Evolutionary conservation across 495 filamentous ascomycete genomes (phyloP), one percentile per base, ranked within the genome.

Genomic region (Filosporella fistucella): DNA sequence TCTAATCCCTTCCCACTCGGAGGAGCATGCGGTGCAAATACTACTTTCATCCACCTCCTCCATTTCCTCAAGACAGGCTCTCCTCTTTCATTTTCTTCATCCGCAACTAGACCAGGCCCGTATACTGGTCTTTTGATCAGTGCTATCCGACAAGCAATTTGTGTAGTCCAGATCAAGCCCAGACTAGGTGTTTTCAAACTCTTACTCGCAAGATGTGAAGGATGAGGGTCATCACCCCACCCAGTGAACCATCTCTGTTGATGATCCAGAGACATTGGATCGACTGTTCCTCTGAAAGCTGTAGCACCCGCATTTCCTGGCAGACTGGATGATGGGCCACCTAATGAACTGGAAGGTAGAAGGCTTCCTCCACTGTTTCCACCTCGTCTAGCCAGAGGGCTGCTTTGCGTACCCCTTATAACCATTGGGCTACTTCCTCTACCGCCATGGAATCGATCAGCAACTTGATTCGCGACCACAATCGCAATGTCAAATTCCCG

Each of bases 391-490:
- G 54, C 54, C 12, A 56, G 30, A 11, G 55, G 55, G 26, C 44
- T 53, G 28, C 54, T 57, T 29, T 57, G 54, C 11, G 38, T 48
- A 39, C 26, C 26, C 33, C 45, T 42, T 8, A 36, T 23, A 17
- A 47, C 20, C 12, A 54, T 12, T 3, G 37, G 37, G 43, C 47
- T 58, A 18, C 34, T 50, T 3, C 35, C 37, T 29, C 24, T 30
- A 25, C 44, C 49, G 32, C 14, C 22, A 23, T 29, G n/a, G 56
- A 98, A 95, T 6, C 89, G 78, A 67, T 98, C 93, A 4, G 85
- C 83, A n/a, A 98, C 94, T 62, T 98, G 93, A 59, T 98, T 98
- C 9, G 91, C 84, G 1, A 96, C 83, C 3, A 97, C 91, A 23
- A 98, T 75, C 10, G 93, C 90, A 20, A 96, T 68, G 44, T 82